phyloP scores from a whole-genome alignment of 441 rosid genomes.

The Erodium trifolium region DNA sequence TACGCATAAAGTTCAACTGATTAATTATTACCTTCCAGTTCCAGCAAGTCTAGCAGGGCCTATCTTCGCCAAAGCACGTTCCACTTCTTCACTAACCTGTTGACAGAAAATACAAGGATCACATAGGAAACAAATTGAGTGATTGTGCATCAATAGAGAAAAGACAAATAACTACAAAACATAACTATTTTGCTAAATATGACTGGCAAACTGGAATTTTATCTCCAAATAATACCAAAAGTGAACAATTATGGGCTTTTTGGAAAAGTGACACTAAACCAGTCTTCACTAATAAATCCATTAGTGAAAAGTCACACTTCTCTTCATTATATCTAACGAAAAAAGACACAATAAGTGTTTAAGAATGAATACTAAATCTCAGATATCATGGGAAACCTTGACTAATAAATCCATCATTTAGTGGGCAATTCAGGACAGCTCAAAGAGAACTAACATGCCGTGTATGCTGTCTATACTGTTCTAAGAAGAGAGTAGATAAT shows the following conservation, averaged over 20 bases:
- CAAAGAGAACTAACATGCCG: too few relatives aligned
- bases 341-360: too few relatives aligned
- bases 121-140: not conserved
- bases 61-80: conserved; percentile 92
- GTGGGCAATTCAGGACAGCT: too few relatives aligned
- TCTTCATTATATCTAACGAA: too few relatives aligned
- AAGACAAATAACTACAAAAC: not conserved
- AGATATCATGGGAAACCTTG: not conserved
- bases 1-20: conserved; percentile 8
- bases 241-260: too few relatives aligned
- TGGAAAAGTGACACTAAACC: too few relatives aligned
- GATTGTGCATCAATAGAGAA: not conserved
- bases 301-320: too few relatives aligned
- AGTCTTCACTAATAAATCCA: too few relatives aligned
- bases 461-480: too few relatives aligned
- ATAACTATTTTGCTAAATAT: not conserved
- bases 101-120: not conserved
- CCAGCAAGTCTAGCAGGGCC: conserved; percentile 85
- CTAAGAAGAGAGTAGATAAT: too few relatives aligned
- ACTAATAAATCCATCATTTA: too few relatives aligned
- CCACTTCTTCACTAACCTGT: conserved; percentile 99
- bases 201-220: not conserved
- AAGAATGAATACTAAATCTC: not conserved
- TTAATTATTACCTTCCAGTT: conserved; percentile 33
- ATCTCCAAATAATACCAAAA: too few relatives aligned